Percentiles rank a stretch among this genome's conserved stretches.
phyloP scores from a whole-genome alignment of 2,329 filamentous ascomycete genomes.

The Diaporthe sp. region DNA sequence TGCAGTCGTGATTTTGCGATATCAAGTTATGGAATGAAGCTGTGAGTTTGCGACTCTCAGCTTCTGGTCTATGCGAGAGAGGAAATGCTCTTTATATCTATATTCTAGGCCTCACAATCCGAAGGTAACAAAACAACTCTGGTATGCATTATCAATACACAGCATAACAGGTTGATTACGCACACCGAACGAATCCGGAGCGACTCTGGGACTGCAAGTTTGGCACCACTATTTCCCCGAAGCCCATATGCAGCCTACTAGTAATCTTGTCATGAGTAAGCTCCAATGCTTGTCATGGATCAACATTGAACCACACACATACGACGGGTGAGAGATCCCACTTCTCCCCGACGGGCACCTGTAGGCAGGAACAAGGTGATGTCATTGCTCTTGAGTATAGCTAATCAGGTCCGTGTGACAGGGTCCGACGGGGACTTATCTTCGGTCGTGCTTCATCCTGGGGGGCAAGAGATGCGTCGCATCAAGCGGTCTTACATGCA shows the following conservation, averaged over 20 bases:
- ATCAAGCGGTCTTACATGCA: neutral
- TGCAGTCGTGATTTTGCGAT: too few species aligned
- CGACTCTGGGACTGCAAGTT: neutral
- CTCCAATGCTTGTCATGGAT: neutral
- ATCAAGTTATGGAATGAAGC: neutral
- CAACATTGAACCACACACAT: neutral
- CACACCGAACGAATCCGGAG: neutral
- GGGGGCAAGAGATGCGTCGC: neutral
- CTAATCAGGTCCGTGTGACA: neutral
- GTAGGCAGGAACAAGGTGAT: neutral
- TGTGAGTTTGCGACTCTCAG: neutral
- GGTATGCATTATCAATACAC: neutral
- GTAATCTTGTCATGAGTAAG: constrained; percentile 9
- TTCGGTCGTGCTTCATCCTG: neutral
- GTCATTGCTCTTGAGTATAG: neutral
- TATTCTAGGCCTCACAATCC: neutral
- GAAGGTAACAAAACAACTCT: neutral
- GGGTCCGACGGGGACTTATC: neutral
- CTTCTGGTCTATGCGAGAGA: neutral
- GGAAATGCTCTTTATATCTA: neutral
- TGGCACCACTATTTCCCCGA: neutral
- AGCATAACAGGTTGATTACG: neutral
- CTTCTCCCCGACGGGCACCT: neutral
- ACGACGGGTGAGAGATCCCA: neutral
- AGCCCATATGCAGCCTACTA: constrained; percentile 1